Evolutionary conservation across 495 filamentous ascomycete genomes (phyloP).

Genomic region (Penicillium robsamsonii): DNA sequence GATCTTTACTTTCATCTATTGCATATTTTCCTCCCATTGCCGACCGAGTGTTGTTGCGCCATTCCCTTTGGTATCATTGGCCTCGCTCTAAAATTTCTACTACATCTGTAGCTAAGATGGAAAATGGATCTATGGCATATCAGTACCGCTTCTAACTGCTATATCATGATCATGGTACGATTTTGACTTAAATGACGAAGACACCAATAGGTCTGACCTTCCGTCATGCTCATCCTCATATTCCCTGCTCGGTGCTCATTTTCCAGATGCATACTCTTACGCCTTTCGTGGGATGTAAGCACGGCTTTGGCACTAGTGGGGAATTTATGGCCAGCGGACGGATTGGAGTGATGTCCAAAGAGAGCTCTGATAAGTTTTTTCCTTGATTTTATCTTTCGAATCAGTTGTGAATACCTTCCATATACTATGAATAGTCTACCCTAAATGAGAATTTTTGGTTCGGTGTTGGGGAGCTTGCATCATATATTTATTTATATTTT

Average conservation of each 20-base stretch:
- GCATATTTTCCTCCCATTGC: neutral
- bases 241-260: slow-evolving; percentile 5
- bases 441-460: neutral
- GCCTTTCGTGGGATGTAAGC: slow-evolving; percentile 31
- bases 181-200: slow-evolving; percentile 34
- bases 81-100: neutral
- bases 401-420: neutral
- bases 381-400: neutral
- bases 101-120: slow-evolving; percentile 5
- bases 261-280: slow-evolving; percentile 36
- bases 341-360: slow-evolving; percentile 44
- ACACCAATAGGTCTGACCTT: slow-evolving; percentile 29
- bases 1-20: neutral
- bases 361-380: slow-evolving; percentile 48
- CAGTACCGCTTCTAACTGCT: neutral
- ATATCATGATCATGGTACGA: neutral
- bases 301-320: slow-evolving; percentile 13
- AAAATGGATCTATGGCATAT: neutral
- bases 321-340: slow-evolving; percentile 10
- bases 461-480: neutral
- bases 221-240: neutral
- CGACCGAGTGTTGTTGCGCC: neutral
- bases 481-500: slow-evolving; percentile 11
- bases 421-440: neutral
- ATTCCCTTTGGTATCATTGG: neutral